Evolutionary conservation across 2,329 filamentous ascomycete species (phyloP).

Genomic region (Cordyceps cateniannulata): DNA sequence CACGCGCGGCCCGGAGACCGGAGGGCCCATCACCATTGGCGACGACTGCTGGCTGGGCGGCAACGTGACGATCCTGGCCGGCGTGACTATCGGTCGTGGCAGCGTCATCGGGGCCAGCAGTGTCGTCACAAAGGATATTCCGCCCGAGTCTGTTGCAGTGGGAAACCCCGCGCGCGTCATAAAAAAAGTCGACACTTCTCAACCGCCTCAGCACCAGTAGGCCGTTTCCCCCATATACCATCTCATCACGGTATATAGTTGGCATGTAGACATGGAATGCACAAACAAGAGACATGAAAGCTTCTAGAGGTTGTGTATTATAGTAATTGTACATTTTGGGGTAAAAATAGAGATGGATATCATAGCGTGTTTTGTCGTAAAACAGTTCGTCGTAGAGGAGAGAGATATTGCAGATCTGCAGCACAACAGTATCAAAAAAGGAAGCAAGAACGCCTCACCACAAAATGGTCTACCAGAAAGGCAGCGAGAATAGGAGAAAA

Average conservation of each 20-base stretch:
- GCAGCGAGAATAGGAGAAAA: background rate
- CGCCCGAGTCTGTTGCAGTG: slow-evolving; percentile 52
- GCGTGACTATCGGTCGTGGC: slow-evolving; percentile 71
- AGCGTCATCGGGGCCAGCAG: slow-evolving; percentile 71
- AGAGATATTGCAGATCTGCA: slow-evolving; percentile 9
- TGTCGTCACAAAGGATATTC: slow-evolving; percentile 71
- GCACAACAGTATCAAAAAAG: background rate
- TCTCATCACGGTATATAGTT: background rate
- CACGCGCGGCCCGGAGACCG: slow-evolving; percentile 65
- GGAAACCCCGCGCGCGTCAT: slow-evolving; percentile 62
- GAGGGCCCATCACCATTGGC: slow-evolving; percentile 66
- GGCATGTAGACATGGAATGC: background rate
- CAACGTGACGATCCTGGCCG: slow-evolving; percentile 63
- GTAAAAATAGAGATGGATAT: slow-evolving; percentile 31
- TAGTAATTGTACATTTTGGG: slow-evolving; percentile 5
- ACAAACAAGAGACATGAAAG: background rate
- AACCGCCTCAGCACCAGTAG: slow-evolving; percentile 7
- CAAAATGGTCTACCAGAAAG: background rate
- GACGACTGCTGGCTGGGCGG: slow-evolving; percentile 79
- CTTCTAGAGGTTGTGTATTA: slow-evolving; percentile 14
- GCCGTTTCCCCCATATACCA: background rate
- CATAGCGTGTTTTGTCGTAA: slow-evolving; percentile 21
- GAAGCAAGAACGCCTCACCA: slow-evolving; percentile 7
- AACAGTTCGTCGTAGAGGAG: slow-evolving; percentile 12
- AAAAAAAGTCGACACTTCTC: slow-evolving; percentile 27